phyloP scores from a whole-genome alignment of 2,329 filamentous ascomycete genomes.

The Colletotrichum camelliae region DNA sequence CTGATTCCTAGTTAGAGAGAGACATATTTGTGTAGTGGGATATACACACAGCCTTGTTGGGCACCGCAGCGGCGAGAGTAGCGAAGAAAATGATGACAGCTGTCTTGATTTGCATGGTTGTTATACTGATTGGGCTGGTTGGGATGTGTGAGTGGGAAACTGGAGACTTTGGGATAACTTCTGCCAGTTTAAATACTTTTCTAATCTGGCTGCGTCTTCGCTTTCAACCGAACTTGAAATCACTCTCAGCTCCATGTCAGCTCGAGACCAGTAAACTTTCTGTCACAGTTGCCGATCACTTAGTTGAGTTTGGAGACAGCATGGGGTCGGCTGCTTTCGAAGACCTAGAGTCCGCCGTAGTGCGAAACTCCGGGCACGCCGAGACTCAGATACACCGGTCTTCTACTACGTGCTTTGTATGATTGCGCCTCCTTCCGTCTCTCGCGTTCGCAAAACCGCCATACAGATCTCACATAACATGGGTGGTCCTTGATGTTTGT shows the following conservation, averaged over 20 bases:
- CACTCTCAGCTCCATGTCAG: background rate
- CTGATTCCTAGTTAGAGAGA: background rate
- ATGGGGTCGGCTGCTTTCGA: background rate
- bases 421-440: background rate
- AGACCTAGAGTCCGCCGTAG: background rate
- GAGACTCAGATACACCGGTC: background rate
- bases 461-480: background rate
- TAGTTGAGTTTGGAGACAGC: background rate
- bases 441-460: background rate
- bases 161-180: background rate
- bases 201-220: background rate
- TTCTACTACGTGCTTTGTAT: background rate
- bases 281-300: background rate
- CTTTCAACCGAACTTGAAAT: background rate
- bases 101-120: background rate
- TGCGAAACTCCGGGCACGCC: background rate
- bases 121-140: background rate
- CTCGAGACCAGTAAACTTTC: background rate
- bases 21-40: accelerated
- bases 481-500: background rate
- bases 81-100: background rate
- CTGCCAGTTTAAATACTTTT: background rate
- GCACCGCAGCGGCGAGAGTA: background rate
- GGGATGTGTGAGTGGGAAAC: too few relatives aligned
- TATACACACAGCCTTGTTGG: background rate